Base-by-base conservation (phyloP, 345 rosid genomes). In the Heritiera fomes region DNA sequence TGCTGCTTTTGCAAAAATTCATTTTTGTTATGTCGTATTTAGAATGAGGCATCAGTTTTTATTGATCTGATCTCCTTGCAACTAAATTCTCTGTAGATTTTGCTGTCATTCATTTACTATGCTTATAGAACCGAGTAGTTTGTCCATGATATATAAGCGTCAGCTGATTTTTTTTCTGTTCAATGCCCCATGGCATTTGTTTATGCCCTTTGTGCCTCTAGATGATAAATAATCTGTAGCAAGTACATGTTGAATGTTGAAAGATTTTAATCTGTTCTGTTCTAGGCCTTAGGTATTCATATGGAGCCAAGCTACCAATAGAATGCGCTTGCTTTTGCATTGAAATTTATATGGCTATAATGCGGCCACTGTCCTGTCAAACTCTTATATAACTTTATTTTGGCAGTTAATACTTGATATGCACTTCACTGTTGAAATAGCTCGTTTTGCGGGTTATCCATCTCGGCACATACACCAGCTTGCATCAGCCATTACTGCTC, bases 351-450 rank as follows among this genome's bases (percentile, higher is more conserved):
- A 59, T 74, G 38, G 40, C 28, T n/a, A 41, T 41, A 50, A 46
- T 52, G 72, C 10, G 64, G 60, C 47, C 62, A 38, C 71, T 73
- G 30, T 9, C 45, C 17, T n/a, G 4, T 46, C 18, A 28, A 62
- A 41, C 43, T 73, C 40, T 75, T 8, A 46, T 53, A 3, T 41
- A 14, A 76, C 45, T 75, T 71, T 78, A 59, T 78, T 77, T 67
- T 83, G 86, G 83, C 97, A 92, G 99, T 89, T 96, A 79, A 92
- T 96, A 73, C 97, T 96, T 18, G 98, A 96, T 80, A 96, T 96
- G 99, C 98, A 94, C 83, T 96, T 96, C 87, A 96, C 99, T n/a
- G 97, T 96, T 59, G 99, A 96, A 87, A 92, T 96, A 79, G 99
- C 99, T 3, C 89, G 95, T 64, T 96, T 89, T 73, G 99, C 99